Base-by-base conservation (phyloP, 2,329 filamentous ascomycete genomes). In the Podosphaera xanthii region DNA sequence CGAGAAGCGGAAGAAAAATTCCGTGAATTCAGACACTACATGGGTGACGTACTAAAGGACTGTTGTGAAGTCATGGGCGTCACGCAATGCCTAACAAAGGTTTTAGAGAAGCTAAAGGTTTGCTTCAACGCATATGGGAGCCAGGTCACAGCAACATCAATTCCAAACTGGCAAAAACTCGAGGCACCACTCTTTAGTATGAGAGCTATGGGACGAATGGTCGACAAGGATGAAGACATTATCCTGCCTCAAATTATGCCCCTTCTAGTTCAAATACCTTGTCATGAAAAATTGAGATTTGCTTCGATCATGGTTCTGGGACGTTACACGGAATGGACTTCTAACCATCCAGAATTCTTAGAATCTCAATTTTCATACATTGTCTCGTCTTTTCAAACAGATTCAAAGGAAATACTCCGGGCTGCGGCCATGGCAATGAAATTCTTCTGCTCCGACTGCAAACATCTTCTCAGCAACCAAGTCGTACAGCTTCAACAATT, bases 31-130 rank as follows among this genome's bases (percentile, higher is more conserved):
- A 80, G 92, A 64, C 92, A 98, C 69, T 83, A 88, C 58, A 97
- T 98, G 88, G 92, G 92, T 42, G 94, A 98, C 69, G 94, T 94
- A 0, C 78, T 98, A 57, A 98, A 98, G 72, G 92, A 98, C 68
- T 87, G 87, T 59, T 98, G 92, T 71, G 87, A 96, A 69, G 91
- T 98, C 48, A 89, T 98, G 74, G 91, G 91, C 8, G 87, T 94
- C 9, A 85, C 87, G 0, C 87, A 94, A 62, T 97, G 92, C 66
- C 76, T 98, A 54, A 82, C 81, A 64, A 98, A 98, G 71, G 86
- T 94, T 5, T 88, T 94, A 64, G 75, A 84, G 22, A 76, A 87
- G 60, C 94, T 98, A 65, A 85, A 95, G 70, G 69, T 82, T 36
- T 98, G 94, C 91, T 91, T 90, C 69, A 80, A 81, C 60, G 84